Conservation (phyloP, 345 rosid genomes). For the Boechera stricta region DNA sequence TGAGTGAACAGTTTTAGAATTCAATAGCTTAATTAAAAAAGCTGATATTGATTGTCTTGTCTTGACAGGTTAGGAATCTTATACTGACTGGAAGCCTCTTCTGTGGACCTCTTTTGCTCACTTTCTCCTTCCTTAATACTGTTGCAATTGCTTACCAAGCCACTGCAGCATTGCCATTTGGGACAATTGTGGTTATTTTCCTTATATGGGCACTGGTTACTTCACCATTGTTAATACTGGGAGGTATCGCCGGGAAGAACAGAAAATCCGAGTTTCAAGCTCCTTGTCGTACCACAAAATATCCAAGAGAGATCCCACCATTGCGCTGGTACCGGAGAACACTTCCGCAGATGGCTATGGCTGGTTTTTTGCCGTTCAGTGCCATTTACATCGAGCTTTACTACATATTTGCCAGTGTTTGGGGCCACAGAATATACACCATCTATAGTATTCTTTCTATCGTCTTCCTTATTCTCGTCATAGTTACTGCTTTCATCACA, state of each 20-base stretch:
- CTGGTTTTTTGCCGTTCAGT: constrained; percentile 69
- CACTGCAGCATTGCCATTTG: constrained; percentile 62
- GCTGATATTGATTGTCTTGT: constrained; percentile 9
- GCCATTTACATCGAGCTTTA: constrained; percentile 69
- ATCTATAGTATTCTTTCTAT: constrained; percentile 64
- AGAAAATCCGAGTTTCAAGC: constrained; percentile 68
- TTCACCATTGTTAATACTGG: constrained; percentile 54
- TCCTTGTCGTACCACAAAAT: constrained; percentile 62
- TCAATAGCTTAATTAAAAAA: background rate
- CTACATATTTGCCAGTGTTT: constrained; percentile 68
- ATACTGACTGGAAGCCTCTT: constrained; percentile 61
- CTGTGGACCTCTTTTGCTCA: constrained; percentile 61
- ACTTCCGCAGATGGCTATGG: constrained; percentile 72
- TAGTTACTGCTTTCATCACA: constrained; percentile 67
- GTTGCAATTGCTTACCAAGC: constrained; percentile 61
- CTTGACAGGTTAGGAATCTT: constrained; percentile 60
- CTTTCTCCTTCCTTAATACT: constrained; percentile 64
- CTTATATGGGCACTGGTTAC: constrained; percentile 69
- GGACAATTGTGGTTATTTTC: constrained; percentile 61
- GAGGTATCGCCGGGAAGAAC: constrained; percentile 63
- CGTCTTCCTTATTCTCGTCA: constrained; percentile 66
- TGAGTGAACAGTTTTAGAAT: background rate
- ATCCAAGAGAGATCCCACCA: constrained; percentile 63
- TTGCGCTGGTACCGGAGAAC: constrained; percentile 59
- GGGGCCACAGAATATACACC: constrained; percentile 73